Percentiles rank a stretch among this genome's conserved stretches.
These are phyloP conservation scores for Starmera dryadoides DNA, from an alignment of 805 yeast species.

Conservation along the genomic window DNA sequence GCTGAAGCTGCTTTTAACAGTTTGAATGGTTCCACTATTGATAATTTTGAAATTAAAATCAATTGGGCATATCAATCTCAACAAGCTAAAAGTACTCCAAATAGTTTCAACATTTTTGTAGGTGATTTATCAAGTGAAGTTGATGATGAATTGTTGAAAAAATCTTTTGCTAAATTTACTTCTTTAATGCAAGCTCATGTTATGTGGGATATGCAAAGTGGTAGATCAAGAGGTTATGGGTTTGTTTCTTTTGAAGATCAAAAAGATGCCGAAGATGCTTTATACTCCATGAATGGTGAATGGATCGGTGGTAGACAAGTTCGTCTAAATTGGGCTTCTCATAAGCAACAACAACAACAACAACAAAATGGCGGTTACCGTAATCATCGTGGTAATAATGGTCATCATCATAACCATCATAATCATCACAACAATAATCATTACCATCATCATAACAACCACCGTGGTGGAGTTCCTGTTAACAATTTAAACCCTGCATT, in stretches of 20 bases:
- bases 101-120: constrained; percentile 69
- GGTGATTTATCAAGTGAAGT: constrained; percentile 83
- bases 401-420: constrained; percentile 11
- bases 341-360: constrained; percentile 39
- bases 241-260: constrained; percentile 69
- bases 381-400: constrained; percentile 6
- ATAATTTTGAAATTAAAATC: constrained; percentile 50
- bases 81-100: constrained; percentile 44
- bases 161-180: constrained; percentile 48
- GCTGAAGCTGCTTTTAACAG: constrained; percentile 59
- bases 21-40: constrained; percentile 51
- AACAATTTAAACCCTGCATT: too few relatives aligned
- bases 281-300: constrained; percentile 68
- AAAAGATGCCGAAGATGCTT: constrained; percentile 67
- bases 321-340: constrained; percentile 86
- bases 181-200: constrained; percentile 79
- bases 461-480: too few relatives aligned
- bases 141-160: constrained; percentile 63
- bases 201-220: constrained; percentile 97
- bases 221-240: constrained; percentile 88
- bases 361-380: constrained; percentile 12
- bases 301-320: constrained; percentile 68
- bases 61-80: constrained; percentile 85
- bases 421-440: not conserved
- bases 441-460: too few relatives aligned